Evolutionary conservation across 441 rosid genomes (phyloP).

Genomic region (Syzygium syzygioides): DNA sequence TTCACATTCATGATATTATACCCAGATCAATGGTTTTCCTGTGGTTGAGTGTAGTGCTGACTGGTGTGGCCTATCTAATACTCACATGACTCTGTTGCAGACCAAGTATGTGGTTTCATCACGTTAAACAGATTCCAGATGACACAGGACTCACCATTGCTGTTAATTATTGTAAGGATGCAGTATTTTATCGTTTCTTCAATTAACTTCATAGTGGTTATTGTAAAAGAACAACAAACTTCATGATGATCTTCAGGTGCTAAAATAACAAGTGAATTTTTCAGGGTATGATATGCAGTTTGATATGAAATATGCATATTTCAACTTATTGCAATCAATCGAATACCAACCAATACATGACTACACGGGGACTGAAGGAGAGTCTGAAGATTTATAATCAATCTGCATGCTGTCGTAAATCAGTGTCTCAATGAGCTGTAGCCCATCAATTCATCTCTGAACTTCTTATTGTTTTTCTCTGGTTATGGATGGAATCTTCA

Average conservation of each 20-base stretch:
- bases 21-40: neutral
- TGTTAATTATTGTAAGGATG: slow-evolving; percentile 69
- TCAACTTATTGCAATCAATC: slow-evolving; percentile 76
- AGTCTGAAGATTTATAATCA: slow-evolving; percentile 13
- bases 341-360: slow-evolving; percentile 16
- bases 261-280: slow-evolving; percentile 11
- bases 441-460: neutral
- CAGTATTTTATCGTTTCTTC: neutral
- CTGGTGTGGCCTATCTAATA: neutral
- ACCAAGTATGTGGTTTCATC: slow-evolving; percentile 99
- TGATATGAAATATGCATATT: slow-evolving; percentile 83
- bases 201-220: neutral
- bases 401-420: neutral
- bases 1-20: neutral
- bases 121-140: slow-evolving; percentile 75
- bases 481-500: neutral
- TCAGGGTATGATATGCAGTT: slow-evolving; percentile 98
- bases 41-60: neutral
- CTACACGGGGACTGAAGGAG: slow-evolving; percentile 10
- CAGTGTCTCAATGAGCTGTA: neutral
- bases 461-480: neutral
- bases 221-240: neutral
- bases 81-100: slow-evolving; percentile 27
- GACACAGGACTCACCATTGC: slow-evolving; percentile 68
- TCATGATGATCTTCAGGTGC: neutral